A percentile compares a stretch with the other conserved stretches of the same genome.
phyloP scores from a whole-genome alignment of 2,329 filamentous ascomycete genomes.

The Aspergillus novoparasiticus region DNA sequence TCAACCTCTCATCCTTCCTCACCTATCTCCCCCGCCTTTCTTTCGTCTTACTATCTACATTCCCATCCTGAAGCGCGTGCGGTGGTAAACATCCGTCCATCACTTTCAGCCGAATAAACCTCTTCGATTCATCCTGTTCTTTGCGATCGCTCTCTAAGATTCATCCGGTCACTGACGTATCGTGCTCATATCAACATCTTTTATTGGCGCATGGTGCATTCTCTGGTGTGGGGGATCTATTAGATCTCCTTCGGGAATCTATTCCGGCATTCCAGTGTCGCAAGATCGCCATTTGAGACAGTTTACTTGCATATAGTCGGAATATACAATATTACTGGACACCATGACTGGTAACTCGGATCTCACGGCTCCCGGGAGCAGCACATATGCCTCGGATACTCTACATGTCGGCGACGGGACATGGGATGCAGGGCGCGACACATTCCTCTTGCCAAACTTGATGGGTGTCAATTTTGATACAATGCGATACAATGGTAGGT shows the following conservation, averaged over 20 bases:
- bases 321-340: conserved; percentile 7
- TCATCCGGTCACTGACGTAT: not conserved
- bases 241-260: conserved; percentile 44
- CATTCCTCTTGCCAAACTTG: conserved; percentile 65
- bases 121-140: not conserved
- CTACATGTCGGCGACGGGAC: conserved; percentile 68
- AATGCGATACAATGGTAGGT: conserved; percentile 67
- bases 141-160: not conserved
- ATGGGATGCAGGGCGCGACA: conserved; percentile 64
- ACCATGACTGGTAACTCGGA: conserved; percentile 38
- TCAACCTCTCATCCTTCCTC: not conserved
- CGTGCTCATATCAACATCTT: conserved; percentile 13
- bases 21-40: not conserved
- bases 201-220: conserved; percentile 46
- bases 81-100: conserved; percentile 3
- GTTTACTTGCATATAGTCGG: conserved; percentile 5
- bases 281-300: conserved; percentile 21
- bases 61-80: conserved; percentile 14
- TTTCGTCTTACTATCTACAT: conserved; percentile 13
- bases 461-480: conserved; percentile 67
- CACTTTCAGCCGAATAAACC: not conserved
- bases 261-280: conserved; percentile 42
- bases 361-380: conserved; percentile 61
- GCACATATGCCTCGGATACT: conserved; percentile 62
- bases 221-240: conserved; percentile 45